Conservation (phyloP, 2,329 filamentous ascomycete genomes). For the Nemania diffusa region DNA sequence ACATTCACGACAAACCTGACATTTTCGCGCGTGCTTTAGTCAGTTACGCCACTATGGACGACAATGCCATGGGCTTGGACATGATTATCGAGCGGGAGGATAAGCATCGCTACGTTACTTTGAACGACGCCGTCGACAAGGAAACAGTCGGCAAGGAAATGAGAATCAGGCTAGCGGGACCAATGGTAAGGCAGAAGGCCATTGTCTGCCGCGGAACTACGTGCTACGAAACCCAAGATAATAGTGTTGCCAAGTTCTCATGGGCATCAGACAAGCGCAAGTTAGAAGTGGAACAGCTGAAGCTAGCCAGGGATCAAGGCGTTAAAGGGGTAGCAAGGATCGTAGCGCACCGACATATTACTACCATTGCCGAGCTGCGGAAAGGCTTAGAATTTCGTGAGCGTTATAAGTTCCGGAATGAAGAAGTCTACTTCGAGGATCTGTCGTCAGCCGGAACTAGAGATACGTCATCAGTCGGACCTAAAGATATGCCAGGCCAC, state of each 20-base stretch:
- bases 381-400: conserved; percentile 17
- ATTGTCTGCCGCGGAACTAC: conserved; percentile 31
- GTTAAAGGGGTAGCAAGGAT: conserved; percentile 21
- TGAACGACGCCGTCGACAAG: background rate
- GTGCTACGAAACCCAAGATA: conserved; percentile 22
- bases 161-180: conserved; percentile 5
- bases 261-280: conserved; percentile 19
- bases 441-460: background rate
- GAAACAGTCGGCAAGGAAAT: conserved; percentile 11
- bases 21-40: conserved; percentile 25
- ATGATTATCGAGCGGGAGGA: conserved; percentile 17
- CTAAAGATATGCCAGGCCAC: background rate
- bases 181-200: conserved; percentile 18
- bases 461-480: conserved; percentile 8
- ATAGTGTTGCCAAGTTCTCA: conserved; percentile 22
- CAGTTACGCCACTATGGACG: conserved; percentile 22
- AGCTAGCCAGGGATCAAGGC: conserved; percentile 2
- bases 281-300: conserved; percentile 22
- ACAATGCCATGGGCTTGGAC: conserved; percentile 6
- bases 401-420: conserved; percentile 12
- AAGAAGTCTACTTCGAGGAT: conserved; percentile 19
- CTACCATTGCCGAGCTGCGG: conserved; percentile 18
- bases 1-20: conserved; percentile 17
- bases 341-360: conserved; percentile 23
- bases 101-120: background rate